Base-by-base conservation (phyloP, 352 stramenopile genomes). In the Blastocystis sp. region DNA sequence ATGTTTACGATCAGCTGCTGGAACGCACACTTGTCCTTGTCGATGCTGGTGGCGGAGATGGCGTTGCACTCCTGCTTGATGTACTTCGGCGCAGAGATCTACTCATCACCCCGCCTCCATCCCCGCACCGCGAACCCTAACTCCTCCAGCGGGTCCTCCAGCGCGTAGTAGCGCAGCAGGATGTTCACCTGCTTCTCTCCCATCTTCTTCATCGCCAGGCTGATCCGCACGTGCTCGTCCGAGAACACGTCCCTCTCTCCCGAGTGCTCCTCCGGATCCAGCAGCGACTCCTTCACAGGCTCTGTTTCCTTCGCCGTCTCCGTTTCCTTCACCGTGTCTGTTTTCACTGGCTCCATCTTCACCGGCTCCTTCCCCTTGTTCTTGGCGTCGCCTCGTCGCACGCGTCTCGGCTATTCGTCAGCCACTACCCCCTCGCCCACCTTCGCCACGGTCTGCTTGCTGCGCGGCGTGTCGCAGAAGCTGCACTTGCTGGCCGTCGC, bases 21-120 rank as follows among this genome's bases (percentile, higher is more conserved):
- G 10, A 11, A 24, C 6, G 69, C 69, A 24, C n/a, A n/a, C 14
- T 42, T 60, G n/a, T 63, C 43, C 10, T 34, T 42, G 24, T 79
- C 69, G 7, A 64, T n/a, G 21, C 14, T 21, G 6, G 69, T 64
- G 7, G 69, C 17, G 21, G 54, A 79, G 38, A 64, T 28, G 1
- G 43, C 17, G 21, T 64, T 28, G 17, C 21, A 34, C 17, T 40
- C 45, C 24, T 40, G 24, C 21, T 79, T 40, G 24, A 79, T 63
- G 38, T 79, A 79, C 38, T 79, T 79, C 4, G 69, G 69, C 66
- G 34, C 28, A n/a, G 69, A 24, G 42, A 79, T 79, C 69, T 79
- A 79, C 2, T 10, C 24, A 34, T 62, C 4, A 79, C 0, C 17
- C 21, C 24, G 14, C 6, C 19, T 17, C 21, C 28, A 10, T 10